Percentiles rank a stretch among this genome's conserved stretches.
Conservation (phyloP, 2,329 filamentous ascomycete genomes). For the Cryoendolithus antarcticus region DNA sequence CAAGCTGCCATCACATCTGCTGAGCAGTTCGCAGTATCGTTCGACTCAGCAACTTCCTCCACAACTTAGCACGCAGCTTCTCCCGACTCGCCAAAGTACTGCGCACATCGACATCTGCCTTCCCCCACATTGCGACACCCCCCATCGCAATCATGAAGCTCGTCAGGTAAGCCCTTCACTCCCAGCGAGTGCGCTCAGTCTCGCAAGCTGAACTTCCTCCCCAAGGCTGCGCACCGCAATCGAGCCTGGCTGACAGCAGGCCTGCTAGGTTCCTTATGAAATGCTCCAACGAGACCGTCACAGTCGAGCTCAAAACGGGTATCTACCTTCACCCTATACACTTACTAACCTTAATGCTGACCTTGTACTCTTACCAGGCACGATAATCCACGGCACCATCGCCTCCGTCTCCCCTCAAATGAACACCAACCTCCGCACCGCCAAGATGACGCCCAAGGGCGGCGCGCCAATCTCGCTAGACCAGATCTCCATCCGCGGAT, state of each 20-base stretch:
- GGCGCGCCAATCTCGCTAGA: slow-evolving; percentile 82
- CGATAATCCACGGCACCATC: slow-evolving; percentile 93
- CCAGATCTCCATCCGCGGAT: slow-evolving; percentile 92
- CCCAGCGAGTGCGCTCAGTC: slow-evolving; percentile 12
- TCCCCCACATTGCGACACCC: no score
- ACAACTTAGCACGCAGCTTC: no score
- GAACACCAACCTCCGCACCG: slow-evolving; percentile 91
- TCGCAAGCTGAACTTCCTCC: slow-evolving; percentile 34
- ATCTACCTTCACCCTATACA: slow-evolving; percentile 12
- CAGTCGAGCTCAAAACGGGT: slow-evolving; percentile 98
- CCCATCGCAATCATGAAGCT: slow-evolving; percentile 67
- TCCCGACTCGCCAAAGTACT: no score
- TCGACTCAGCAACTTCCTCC: no score
- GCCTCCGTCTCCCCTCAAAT: slow-evolving; percentile 94
- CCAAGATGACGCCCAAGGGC: slow-evolving; percentile 89
- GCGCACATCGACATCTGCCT: no score
- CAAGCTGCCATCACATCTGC: no score
- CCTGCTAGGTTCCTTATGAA: slow-evolving; percentile 87
- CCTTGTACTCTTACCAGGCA: slow-evolving; percentile 44
- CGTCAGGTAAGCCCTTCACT: slow-evolving; percentile 59
- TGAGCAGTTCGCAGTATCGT: no score
- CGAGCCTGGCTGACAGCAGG: slow-evolving; percentile 22
- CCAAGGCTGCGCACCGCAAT: slow-evolving; percentile 26
- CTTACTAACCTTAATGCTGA: no score
- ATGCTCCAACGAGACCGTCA: slow-evolving; percentile 96